Evolutionary conservation across 1,139 yeast species (phyloP).

Genomic region (Pichia sp.): DNA sequence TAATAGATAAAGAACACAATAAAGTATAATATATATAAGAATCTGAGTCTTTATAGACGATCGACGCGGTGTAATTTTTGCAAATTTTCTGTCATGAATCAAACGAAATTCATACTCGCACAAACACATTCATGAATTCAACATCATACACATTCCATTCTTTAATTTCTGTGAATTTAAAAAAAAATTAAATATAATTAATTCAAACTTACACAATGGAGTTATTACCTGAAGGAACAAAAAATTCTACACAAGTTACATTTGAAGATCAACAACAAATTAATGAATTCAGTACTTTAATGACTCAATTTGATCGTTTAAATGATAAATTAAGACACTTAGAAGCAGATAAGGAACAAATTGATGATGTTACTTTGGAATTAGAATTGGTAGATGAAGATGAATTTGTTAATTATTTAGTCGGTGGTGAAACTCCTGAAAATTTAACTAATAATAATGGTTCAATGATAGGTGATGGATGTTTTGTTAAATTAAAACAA

Average conservation of each 20-base stretch:
- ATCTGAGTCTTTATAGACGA: no score
- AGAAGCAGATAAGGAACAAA: constrained; percentile 73
- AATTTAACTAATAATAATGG: constrained; percentile 27
- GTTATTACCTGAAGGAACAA: constrained; percentile 56
- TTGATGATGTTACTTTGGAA: constrained; percentile 82
- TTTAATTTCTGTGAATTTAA: no score
- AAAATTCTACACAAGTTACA: constrained; percentile 68
- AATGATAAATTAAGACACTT: constrained; percentile 44
- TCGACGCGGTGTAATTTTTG: no score
- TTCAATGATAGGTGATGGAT: constrained; percentile 12
- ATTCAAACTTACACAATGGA: no score
- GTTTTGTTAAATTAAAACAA: constrained; percentile 64
- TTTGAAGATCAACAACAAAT: constrained; percentile 89
- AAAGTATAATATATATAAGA: no score
- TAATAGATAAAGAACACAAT: no score
- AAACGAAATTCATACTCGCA: no score
- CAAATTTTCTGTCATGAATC: no score
- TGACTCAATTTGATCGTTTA: constrained; percentile 58
- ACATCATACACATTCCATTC: no score
- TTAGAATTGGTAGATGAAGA: constrained; percentile 81
- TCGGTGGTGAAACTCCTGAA: constrained; percentile 45
- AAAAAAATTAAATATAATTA: no score
- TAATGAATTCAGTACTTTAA: constrained; percentile 80
- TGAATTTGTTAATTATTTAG: constrained; percentile 53
- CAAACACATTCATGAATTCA: no score